Evolutionary conservation across 371 early-diverging fungal genomes (phyloP), one percentile per base, ranked within the genome.

Genomic region (Nematocida sp.): DNA sequence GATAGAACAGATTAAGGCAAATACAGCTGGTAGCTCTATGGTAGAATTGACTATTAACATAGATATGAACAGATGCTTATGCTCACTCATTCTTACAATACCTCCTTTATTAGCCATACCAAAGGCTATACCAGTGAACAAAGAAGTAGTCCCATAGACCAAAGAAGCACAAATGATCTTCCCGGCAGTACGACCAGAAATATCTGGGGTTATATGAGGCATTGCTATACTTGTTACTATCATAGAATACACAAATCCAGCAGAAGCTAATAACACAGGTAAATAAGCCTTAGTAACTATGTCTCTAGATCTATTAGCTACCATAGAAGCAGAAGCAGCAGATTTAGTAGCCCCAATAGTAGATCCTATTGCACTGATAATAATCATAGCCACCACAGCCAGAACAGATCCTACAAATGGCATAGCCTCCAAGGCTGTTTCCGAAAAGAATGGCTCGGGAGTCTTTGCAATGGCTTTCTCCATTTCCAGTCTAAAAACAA

Each of bases 231-330:
- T 32, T 2, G 48, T 41, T 13, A 70, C 40, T 23, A 70, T 57
- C 31, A 57, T 40, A 0, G 60, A 17, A 32, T 70, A 70, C 60
- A 70, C 60, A 49, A 70, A 70, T 0, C 54, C 37, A 7, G 60
- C 74, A 64, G 58, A 57, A n/a, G 74, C 54, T 19, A 70, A 52
- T 2, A 70, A 53, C 37, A 70, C 74, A 1, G 74, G 74, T 1
- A 70, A 23, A 37, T 70, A 70, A 17, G 60, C 31, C 37, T 46
- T 37, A 25, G 74, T 70, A 15, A 70, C 25, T 19, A 70, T 29
- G 27, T 60, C 60, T 17, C 11, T 31, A 4, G 34, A 25, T 21
- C 74, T 21, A 21, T 60, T 49, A n/a, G 58, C 34, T 4, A 70
- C 74, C 31, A 70, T 48, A 31, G 74, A 58, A 47, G 60, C 74